Conservation (phyloP, 164 flowering plant species). For the Platanus orientalis region DNA sequence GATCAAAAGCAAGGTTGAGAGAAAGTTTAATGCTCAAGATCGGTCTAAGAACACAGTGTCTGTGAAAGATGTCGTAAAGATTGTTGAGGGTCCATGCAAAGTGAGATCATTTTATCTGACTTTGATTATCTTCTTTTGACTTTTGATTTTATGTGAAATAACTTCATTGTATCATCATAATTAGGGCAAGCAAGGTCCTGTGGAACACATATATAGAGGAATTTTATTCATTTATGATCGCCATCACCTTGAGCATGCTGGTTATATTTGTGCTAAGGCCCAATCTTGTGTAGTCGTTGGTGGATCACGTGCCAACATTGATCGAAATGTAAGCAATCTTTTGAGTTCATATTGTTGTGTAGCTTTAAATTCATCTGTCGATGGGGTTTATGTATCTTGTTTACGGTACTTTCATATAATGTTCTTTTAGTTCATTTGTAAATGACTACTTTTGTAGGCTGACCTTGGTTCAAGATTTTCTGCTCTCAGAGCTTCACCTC, state of each 20-base stretch:
- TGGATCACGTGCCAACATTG: slow-evolving; percentile 68
- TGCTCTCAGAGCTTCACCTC: slow-evolving; percentile 50
- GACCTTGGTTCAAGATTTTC: slow-evolving; percentile 50
- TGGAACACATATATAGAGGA: slow-evolving; percentile 84
- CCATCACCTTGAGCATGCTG: slow-evolving; percentile 98
- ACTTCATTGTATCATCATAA: neutral
- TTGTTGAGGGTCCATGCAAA: slow-evolving; percentile 83
- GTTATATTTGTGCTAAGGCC: slow-evolving; percentile 88
- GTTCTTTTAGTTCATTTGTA: neutral
- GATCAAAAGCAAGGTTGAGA: slow-evolving; percentile 81
- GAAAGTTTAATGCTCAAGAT: slow-evolving; percentile 63
- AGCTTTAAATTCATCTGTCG: neutral
- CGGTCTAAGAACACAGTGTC: slow-evolving; percentile 57
- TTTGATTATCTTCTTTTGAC: too few species aligned
- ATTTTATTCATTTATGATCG: slow-evolving; percentile 81
- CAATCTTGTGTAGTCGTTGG: slow-evolving; percentile 75
- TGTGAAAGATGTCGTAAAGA: slow-evolving; percentile 79
- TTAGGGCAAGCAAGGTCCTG: slow-evolving; percentile 98
- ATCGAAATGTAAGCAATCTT: slow-evolving; percentile 86
- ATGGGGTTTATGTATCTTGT: neutral
- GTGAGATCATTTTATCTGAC: slow-evolving; percentile 30
- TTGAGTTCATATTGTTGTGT: slow-evolving; percentile 12
- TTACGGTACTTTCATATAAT: too few species aligned
- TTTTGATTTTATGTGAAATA: too few species aligned
- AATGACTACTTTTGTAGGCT: slow-evolving; percentile 34